phyloP scores from a whole-genome alignment of 345 rosid species.

The Microthlaspi erraticum region DNA sequence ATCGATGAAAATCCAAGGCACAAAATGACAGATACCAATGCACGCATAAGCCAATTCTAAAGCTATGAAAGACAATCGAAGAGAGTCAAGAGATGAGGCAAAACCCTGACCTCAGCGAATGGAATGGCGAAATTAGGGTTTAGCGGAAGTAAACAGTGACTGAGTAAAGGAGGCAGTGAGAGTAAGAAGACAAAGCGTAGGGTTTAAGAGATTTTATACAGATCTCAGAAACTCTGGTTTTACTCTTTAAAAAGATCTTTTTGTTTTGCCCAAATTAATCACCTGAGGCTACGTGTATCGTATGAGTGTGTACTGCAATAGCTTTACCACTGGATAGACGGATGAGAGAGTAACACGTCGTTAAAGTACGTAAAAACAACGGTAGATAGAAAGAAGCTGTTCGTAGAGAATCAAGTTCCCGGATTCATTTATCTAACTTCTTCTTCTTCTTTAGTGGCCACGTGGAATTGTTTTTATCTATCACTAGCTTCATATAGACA shows the following conservation, averaged over 20 bases:
- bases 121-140: slow-evolving; percentile 25
- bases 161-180: slow-evolving; percentile 21
- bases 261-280: not conserved
- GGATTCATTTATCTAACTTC: not conserved
- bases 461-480: not conserved
- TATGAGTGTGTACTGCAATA: not conserved
- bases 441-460: not conserved
- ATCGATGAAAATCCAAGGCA: not conserved
- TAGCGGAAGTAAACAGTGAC: slow-evolving; percentile 15
- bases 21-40: not conserved
- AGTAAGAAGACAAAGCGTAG: slow-evolving; percentile 20
- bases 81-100: slow-evolving; percentile 8
- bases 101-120: slow-evolving; percentile 20
- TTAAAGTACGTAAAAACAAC: not conserved
- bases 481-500: not conserved
- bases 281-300: not conserved
- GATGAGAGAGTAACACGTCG: not conserved
- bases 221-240: not conserved
- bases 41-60: not conserved
- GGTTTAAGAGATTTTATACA: slow-evolving; percentile 40
- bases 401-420: slow-evolving; percentile 5
- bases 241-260: not conserved
- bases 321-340: not conserved
- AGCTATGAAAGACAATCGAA: not conserved
- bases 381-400: not conserved